phyloP scores from a whole-genome alignment of 345 rosid genomes.

The Zanthoxylum bungeanum region DNA sequence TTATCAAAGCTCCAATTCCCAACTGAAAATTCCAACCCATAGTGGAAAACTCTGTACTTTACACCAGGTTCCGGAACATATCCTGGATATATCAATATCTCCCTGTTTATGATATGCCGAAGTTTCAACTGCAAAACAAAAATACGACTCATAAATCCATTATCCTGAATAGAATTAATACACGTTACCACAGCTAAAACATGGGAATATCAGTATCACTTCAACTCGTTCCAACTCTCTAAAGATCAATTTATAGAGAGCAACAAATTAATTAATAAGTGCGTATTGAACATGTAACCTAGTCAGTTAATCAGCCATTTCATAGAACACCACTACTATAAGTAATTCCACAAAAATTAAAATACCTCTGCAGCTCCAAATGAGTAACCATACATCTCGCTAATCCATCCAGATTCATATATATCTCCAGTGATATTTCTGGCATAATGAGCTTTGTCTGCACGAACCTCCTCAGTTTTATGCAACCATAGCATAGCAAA shows the following conservation, averaged over 20 bases:
- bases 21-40: slow-evolving; percentile 82
- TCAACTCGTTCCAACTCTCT: not conserved
- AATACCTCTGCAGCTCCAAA: slow-evolving; percentile 99
- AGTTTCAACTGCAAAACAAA: slow-evolving; percentile 64
- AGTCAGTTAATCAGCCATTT: not conserved
- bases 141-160: slow-evolving; percentile 6
- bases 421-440: slow-evolving; percentile 89
- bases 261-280: not conserved
- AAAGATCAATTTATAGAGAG: not conserved
- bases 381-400: slow-evolving; percentile 99
- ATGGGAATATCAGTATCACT: not conserved
- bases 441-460: slow-evolving; percentile 90
- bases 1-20: slow-evolving; percentile 98
- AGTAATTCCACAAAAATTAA: not conserved
- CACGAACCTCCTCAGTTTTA: slow-evolving; percentile 94
- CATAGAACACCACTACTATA: not conserved
- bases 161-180: not conserved
- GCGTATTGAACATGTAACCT: not conserved
- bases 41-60: slow-evolving; percentile 85
- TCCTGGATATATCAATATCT: slow-evolving; percentile 87
- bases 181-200: not conserved
- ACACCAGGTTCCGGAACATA: slow-evolving; percentile 80
- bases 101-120: slow-evolving; percentile 64
- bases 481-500: slow-evolving; percentile 93
- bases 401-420: slow-evolving; percentile 93